Conservation (phyloP, 1,284 basidiomycete species). For the Irpex sp. region DNA sequence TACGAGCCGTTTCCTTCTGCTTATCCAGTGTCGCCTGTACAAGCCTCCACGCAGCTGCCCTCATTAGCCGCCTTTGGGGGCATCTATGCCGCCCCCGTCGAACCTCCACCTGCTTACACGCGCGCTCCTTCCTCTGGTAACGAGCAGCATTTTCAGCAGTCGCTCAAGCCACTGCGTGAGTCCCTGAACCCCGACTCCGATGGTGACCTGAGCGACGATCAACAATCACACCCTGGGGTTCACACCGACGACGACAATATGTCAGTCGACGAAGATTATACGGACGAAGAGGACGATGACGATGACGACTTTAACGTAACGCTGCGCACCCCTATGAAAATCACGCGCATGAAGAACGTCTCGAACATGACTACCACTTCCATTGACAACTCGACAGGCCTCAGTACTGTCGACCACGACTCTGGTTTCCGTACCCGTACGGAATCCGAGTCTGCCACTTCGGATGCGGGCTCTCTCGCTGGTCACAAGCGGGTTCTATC, state of each 20-base stretch:
- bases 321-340: slow-evolving; percentile 51
- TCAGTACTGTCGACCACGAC: slow-evolving; percentile 42
- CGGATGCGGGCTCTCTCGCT: slow-evolving; percentile 21
- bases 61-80: slow-evolving; percentile 15
- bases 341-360: slow-evolving; percentile 16
- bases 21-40: slow-evolving; percentile 29
- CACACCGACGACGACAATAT: slow-evolving; percentile 17
- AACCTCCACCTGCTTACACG: slow-evolving; percentile 8
- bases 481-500: slow-evolving; percentile 26
- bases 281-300: slow-evolving; percentile 41
- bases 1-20: slow-evolving; percentile 53
- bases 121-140: slow-evolving; percentile 1
- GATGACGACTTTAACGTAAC: slow-evolving; percentile 67
- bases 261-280: slow-evolving; percentile 32
- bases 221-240: slow-evolving; percentile 25
- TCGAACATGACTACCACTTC: slow-evolving; percentile 27
- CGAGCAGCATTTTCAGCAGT: slow-evolving; percentile 52
- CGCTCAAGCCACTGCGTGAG: slow-evolving; percentile 63
- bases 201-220: slow-evolving; percentile 54
- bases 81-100: slow-evolving; percentile 27
- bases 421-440: slow-evolving; percentile 42
- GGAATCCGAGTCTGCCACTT: slow-evolving; percentile 38
- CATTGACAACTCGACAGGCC: slow-evolving; percentile 35
- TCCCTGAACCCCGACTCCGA: slow-evolving; percentile 53
- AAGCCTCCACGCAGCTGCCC: slow-evolving; percentile 15